These are phyloP conservation scores for Powellomyces hirtus DNA, from an alignment of 192 early-diverging fungal genomes.

Conservation along the genomic window DNA sequence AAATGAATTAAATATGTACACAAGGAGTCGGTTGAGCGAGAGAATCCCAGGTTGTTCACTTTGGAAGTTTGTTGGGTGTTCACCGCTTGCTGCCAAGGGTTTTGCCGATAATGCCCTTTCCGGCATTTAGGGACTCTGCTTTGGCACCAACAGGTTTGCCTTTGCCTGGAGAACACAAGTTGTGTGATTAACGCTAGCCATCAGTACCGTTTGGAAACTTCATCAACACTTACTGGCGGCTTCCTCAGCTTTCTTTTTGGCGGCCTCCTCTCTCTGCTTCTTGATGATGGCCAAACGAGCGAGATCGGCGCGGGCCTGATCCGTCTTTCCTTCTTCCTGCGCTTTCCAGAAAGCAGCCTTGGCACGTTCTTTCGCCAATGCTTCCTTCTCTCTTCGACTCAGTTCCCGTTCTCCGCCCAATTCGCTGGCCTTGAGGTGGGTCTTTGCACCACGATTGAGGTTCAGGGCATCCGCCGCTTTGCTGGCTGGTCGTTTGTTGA, in stretches of 20 bases:
- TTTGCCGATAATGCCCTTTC: conserved; percentile 36
- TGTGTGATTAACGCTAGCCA: too few species aligned
- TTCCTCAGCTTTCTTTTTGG: conserved; percentile 42
- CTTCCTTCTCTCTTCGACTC: conserved; percentile 42
- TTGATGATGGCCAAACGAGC: conserved; percentile 53
- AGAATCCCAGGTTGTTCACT: too few species aligned
- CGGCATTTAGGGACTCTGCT: conserved; percentile 41
- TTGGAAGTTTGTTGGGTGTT: too few species aligned
- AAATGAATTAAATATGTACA: too few species aligned
- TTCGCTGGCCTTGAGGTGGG: conserved; percentile 38
- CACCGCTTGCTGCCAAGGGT: conserved; percentile 25
- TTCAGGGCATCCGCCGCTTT: conserved; percentile 14
- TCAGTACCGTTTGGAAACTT: too few species aligned
- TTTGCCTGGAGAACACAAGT: conserved; percentile 21
- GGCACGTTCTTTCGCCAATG: conserved; percentile 43
- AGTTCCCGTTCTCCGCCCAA: conserved; percentile 29
- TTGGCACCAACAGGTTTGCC: conserved; percentile 27
- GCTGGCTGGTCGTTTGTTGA: not conserved
- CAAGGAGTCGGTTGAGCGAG: too few species aligned
- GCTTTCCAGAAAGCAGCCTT: conserved; percentile 52
- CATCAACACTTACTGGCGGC: conserved; percentile 22
- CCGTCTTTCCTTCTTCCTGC: conserved; percentile 54
- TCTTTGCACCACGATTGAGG: conserved; percentile 32
- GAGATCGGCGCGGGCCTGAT: conserved; percentile 49
- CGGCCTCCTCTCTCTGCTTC: conserved; percentile 56